These are phyloP conservation scores for Hydrangea macrophylla DNA, from an alignment of 148 eudicot genomes.

Conservation along the genomic window DNA sequence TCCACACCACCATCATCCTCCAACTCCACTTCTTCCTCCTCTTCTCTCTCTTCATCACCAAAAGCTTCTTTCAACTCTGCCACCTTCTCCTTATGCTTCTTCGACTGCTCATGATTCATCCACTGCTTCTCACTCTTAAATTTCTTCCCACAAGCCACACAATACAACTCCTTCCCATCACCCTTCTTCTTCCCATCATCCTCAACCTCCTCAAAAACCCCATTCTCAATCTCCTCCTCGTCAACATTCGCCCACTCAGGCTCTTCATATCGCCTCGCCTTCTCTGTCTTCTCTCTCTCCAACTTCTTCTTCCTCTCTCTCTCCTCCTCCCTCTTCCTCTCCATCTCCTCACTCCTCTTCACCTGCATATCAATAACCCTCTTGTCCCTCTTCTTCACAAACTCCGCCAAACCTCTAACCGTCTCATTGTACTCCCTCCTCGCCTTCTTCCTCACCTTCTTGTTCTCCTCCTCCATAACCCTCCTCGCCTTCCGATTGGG, in stretches of 20 bases:
- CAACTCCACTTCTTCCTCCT: slow-evolving; percentile 22
- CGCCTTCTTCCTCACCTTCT: slow-evolving; percentile 88
- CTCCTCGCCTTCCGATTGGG: slow-evolving; percentile 67
- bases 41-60: slow-evolving; percentile 52
- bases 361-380: slow-evolving; percentile 93
- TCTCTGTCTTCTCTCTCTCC: slow-evolving; percentile 73
- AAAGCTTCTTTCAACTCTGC: slow-evolving; percentile 73
- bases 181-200: slow-evolving; percentile 43
- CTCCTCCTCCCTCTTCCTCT: slow-evolving; percentile 78
- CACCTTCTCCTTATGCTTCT: slow-evolving; percentile 93
- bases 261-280: slow-evolving; percentile 56
- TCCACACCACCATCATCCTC: slow-evolving; percentile 20
- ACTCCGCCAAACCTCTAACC: slow-evolving; percentile 85
- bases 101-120: slow-evolving; percentile 95
- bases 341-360: slow-evolving; percentile 82
- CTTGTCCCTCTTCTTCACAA: slow-evolving; percentile 98
- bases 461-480: slow-evolving; percentile 98
- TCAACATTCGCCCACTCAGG: slow-evolving; percentile 83
- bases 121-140: slow-evolving; percentile 96
- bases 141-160: slow-evolving; percentile 92
- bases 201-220: slow-evolving; percentile 28
- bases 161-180: slow-evolving; percentile 58
- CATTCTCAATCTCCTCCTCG: slow-evolving; percentile 48
- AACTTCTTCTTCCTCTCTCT: slow-evolving; percentile 53
- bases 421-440: slow-evolving; percentile 87